A percentile compares a stretch with the other conserved stretches of the same genome.
Evolutionary conservation across 2,329 filamentous ascomycete genomes (phyloP).

Genomic region (Pseudocercospora cruenta): DNA sequence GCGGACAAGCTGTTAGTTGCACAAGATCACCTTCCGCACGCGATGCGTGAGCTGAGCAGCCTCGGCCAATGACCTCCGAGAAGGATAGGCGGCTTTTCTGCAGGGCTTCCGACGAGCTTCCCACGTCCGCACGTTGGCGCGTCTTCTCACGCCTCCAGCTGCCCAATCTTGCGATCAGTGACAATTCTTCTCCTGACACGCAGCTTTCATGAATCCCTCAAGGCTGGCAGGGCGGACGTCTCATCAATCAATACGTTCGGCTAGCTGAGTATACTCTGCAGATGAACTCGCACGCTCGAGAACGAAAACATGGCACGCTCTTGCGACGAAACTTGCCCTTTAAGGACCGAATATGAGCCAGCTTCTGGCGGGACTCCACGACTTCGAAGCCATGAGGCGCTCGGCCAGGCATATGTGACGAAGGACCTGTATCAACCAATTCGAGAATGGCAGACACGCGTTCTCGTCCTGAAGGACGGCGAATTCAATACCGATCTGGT

Average conservation of each 20-base stretch:
- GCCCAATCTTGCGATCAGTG: no score
- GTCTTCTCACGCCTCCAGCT: no score
- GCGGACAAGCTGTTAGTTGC: no score
- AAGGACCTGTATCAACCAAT: not conserved
- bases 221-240: no score
- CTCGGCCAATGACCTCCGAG: not conserved
- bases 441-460: not conserved
- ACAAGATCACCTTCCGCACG: no score
- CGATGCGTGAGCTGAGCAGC: no score
- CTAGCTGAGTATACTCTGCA: no score
- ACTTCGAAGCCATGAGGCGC: not conserved
- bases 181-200: no score
- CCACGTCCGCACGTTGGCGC: no score
- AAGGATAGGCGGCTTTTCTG: not conserved
- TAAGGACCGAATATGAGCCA: not conserved
- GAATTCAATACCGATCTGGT: not conserved
- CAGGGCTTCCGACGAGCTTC: not conserved
- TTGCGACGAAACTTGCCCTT: not conserved
- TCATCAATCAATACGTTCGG: no score
- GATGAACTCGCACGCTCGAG: not conserved
- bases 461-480: not conserved
- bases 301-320: not conserved
- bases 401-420: not conserved
- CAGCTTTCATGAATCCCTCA: no score
- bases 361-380: not conserved